A percentile compares a stretch with the other conserved stretches of the same genome.
Conservation (phyloP, 2,329 filamentous ascomycete genomes). For the Cercospora berteroae region DNA sequence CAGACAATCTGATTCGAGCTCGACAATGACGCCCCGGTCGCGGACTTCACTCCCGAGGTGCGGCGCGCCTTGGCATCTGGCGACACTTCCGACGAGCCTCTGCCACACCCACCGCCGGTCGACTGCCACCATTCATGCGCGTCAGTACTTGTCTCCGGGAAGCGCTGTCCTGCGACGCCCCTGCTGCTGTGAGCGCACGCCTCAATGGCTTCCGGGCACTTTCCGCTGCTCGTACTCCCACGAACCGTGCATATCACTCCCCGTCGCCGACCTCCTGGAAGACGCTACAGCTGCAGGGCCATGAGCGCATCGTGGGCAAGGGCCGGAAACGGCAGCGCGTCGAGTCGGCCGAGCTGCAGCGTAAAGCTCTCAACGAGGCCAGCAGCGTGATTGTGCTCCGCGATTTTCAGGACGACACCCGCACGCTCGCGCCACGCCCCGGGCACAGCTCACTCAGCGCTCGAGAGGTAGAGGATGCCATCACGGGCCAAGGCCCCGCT, state of each 20-base stretch:
- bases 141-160: not conserved
- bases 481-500: constrained; percentile 17
- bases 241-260: not conserved
- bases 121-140: not conserved
- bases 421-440: not conserved
- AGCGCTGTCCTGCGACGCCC: not conserved
- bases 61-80: not conserved
- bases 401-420: constrained; percentile 16
- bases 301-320: constrained; percentile 30
- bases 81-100: not conserved
- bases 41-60: not conserved
- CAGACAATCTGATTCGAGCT: not conserved
- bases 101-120: not conserved
- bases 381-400: constrained; percentile 26
- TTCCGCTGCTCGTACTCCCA: not conserved
- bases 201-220: not conserved
- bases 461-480: constrained; percentile 27
- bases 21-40: too few relatives aligned
- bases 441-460: constrained; percentile 18
- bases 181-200: not conserved
- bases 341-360: constrained; percentile 24
- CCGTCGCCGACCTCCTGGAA: constrained; percentile 4
- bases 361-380: constrained; percentile 29
- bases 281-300: constrained; percentile 13
- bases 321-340: constrained; percentile 31